Percentiles rank a stretch among this genome's conserved stretches.
These are phyloP conservation scores for Vaccinium darrowii DNA, from an alignment of 148 eudicot genomes.

Conservation along the genomic window DNA sequence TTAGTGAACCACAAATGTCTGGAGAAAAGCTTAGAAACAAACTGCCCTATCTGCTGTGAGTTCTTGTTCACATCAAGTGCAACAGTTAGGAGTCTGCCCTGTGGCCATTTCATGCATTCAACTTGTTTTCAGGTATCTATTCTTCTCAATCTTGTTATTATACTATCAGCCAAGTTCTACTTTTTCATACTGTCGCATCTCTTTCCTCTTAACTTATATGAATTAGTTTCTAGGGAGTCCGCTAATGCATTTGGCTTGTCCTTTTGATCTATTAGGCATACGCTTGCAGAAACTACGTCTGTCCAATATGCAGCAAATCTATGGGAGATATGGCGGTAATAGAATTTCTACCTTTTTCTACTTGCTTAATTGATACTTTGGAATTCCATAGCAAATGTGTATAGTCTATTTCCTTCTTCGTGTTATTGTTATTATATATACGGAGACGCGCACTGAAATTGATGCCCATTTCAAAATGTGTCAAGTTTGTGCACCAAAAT, in stretches of 20 bases:
- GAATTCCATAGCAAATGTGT: background rate
- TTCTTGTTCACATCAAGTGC: slow-evolving; percentile 92
- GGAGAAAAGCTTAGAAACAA: slow-evolving; percentile 88
- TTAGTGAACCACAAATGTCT: slow-evolving; percentile 79
- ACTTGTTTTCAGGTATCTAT: slow-evolving; percentile 85
- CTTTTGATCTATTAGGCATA: slow-evolving; percentile 47
- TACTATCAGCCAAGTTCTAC: background rate
- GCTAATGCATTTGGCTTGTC: background rate
- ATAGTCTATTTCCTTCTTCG: background rate
- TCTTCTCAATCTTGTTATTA: background rate
- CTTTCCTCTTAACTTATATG: background rate
- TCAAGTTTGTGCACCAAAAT: background rate
- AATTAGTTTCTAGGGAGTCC: background rate
- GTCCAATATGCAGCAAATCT: slow-evolving; percentile 94
- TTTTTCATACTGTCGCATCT: background rate
- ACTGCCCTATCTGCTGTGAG: slow-evolving; percentile 95
- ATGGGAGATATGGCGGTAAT: slow-evolving; percentile 97
- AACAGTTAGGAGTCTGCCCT: slow-evolving; percentile 80
- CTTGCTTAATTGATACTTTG: background rate
- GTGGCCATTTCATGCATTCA: slow-evolving; percentile 97
- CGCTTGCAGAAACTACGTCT: slow-evolving; percentile 79
- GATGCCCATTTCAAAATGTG: slow-evolving; percentile 5
- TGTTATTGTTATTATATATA: background rate
- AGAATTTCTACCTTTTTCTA: background rate
- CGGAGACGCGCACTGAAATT: background rate